Evolutionary conservation across 2,329 filamentous ascomycete species (phyloP).

Genomic region (Thielaviopsis punctulata): DNA sequence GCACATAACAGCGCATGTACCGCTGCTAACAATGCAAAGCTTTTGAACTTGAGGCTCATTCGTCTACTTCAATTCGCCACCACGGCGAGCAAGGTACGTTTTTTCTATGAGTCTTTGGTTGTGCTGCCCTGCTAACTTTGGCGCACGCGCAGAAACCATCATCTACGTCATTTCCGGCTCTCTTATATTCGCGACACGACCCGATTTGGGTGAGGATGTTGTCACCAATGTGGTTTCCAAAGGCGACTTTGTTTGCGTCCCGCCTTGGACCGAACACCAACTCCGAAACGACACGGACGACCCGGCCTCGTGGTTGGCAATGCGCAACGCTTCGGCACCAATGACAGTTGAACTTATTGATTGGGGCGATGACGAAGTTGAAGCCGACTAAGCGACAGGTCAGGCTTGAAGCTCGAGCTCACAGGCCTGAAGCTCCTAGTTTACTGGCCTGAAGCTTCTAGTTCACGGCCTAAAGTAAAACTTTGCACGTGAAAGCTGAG

Average conservation of each 20-base stretch:
- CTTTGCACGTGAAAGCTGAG: too few relatives aligned
- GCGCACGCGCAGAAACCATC: conserved; percentile 37
- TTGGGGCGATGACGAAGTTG: conserved; percentile 37
- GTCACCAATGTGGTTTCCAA: conserved; percentile 38
- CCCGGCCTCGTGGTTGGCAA: conserved; percentile 48
- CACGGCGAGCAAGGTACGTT: conserved; percentile 47
- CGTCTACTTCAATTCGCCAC: conserved; percentile 46
- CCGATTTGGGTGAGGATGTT: conserved; percentile 32
- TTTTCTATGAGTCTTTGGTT: conserved; percentile 2
- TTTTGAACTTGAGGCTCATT: conserved; percentile 39
- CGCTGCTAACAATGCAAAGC: conserved; percentile 15
- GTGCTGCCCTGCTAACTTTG: not conserved
- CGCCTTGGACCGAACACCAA: conserved; percentile 54
- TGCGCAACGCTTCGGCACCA: conserved; percentile 41
- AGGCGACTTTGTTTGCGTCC: conserved; percentile 55
- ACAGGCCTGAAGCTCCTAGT: too few relatives aligned
- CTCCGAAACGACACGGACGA: conserved; percentile 45
- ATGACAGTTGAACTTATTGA: conserved; percentile 44
- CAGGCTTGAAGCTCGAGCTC: not conserved
- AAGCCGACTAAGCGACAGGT: conserved; percentile 14
- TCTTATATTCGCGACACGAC: conserved; percentile 41
- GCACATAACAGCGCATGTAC: not conserved
- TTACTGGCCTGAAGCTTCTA: too few relatives aligned
- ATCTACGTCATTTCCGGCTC: conserved; percentile 46
- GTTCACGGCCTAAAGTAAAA: too few relatives aligned